Evolutionary conservation across 441 rosid species (phyloP), one percentile per base, ranked within the genome.

Genomic region (Syzygium syzygioides): DNA sequence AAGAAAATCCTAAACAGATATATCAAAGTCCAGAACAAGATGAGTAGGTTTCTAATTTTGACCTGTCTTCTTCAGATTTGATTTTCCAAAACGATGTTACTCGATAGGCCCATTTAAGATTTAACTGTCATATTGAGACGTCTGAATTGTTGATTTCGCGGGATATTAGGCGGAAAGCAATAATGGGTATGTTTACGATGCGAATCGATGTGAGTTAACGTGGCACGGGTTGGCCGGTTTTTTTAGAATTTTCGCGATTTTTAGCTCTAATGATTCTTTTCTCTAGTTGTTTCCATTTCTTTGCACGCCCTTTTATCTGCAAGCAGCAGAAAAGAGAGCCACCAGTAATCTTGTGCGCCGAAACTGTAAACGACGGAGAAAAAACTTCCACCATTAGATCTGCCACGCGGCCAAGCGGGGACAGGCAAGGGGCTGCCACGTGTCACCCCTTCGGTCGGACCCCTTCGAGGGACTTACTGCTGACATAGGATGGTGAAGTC

Each of bases 51-150:
- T 15, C 28, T 5, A 6, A 37, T 25, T 37, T 37, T 28, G 3
- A 20, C 23, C 20, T 17, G 1, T 71, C 12, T 71, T 12, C 9
- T 34, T 37, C 13, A 0, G 1, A 5, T 34, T 7, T 1, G 23
- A 0, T 4, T 71, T 5, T 6, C 50, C 8, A 19, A 3, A 68
- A 34, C 20, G 4, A 34, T 9, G 9, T 19, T 4, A 0, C 34
- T 19, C 20, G 5, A 2, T 3, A 71, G 52, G 25, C 1, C 14
- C 52, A 13, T 37, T 71, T 71, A 71, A 23, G 9, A 5, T 20
- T 20, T 71, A 37, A 45, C 23, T 2, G 28, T 13, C 17, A 37
- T 0, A 0, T 3, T 15, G 4, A 34, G 11, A 37, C 4, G 5
- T 37, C 0, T 7, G 12, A 37, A 71, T 71, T 10, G 6, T 23